Evolutionary conservation across 495 filamentous ascomycete species (phyloP).

Genomic region (Penicillium alfredii): DNA sequence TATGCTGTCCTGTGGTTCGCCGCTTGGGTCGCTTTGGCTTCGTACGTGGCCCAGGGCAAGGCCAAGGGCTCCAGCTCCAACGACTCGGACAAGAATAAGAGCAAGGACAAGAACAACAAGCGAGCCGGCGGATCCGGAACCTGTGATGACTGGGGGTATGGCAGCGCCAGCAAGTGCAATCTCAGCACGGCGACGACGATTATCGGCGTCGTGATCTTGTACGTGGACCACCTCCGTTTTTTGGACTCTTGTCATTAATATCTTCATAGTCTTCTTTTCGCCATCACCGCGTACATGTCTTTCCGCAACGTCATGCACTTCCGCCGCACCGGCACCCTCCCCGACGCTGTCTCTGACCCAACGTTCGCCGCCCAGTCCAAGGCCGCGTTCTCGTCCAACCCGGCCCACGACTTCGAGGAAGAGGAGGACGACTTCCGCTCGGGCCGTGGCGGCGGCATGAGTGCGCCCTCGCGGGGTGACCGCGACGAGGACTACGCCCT

Average conservation of each 20-base stretch:
- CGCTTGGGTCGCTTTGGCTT: slow-evolving; percentile 70
- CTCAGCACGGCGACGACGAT: slow-evolving; percentile 74
- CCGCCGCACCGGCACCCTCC: slow-evolving; percentile 67
- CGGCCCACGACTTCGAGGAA: slow-evolving; percentile 43
- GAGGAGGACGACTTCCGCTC: slow-evolving; percentile 47
- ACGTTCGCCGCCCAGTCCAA: slow-evolving; percentile 46
- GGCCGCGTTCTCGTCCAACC: slow-evolving; percentile 46
- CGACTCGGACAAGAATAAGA: slow-evolving; percentile 9
- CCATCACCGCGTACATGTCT: slow-evolving; percentile 64
- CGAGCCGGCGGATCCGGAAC: slow-evolving; percentile 28
- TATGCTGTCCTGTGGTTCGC: slow-evolving; percentile 79
- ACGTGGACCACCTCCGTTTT: slow-evolving; percentile 24
- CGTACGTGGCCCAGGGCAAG: slow-evolving; percentile 54
- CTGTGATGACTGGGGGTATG: slow-evolving; percentile 51
- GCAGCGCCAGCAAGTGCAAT: slow-evolving; percentile 53
- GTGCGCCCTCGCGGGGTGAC: slow-evolving; percentile 27
- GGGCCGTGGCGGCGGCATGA: slow-evolving; percentile 31
- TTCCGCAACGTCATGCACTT: slow-evolving; percentile 74
- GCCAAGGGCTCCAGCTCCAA: slow-evolving; percentile 30
- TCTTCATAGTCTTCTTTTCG: slow-evolving; percentile 63
- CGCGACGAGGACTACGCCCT: slow-evolving; percentile 44
- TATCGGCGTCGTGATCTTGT: slow-evolving; percentile 78
- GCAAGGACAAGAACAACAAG: slow-evolving; percentile 17
- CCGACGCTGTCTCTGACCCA: slow-evolving; percentile 54
- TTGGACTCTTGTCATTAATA: no score